Base-by-base conservation (phyloP, 2,329 filamentous ascomycete genomes). In the Aspergillus brunneoviolaceus region DNA sequence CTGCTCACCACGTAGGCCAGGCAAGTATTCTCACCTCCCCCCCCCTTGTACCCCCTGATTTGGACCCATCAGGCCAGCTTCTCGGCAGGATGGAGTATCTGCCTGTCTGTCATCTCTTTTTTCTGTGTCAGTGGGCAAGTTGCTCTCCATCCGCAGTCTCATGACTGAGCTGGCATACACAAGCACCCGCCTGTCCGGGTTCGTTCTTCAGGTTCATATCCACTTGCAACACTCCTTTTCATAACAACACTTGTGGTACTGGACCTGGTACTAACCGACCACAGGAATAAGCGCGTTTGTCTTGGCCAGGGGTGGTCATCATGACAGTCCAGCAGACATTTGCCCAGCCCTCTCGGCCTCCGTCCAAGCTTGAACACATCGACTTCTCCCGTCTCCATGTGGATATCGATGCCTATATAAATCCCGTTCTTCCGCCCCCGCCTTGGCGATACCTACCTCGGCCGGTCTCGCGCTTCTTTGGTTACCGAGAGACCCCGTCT, bases 381-480 rank as follows among this genome's bases (percentile, higher is more conserved):
- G 66, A 69, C 49, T 65, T 70, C 5, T 67, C 63, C 19, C 65
- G 66, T 27, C 75, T 74, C 69, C 81, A 88, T 69, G 86, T 96
- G 75, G 86, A 95, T 76, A 84, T 96, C 64, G 92, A 96, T 80
- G 77, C 76, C n/a, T 86, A 88, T 71, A 72, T 96, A 54, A 92
- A 94, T 72, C 89, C 83, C 2, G 81, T 86, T 61, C 71, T 96
- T 25, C 89, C 89, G 9, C 79, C 84, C 14, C 88, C 89, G 47
- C 85, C 84, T 66, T 83, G 91, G 72, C 77, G 83, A 29, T 77
- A 79, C 49, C 70, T 96, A 1, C 92, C 92, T 0, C 80, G 79
- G 51, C 83, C 84, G 0, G 70, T 95, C 21, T 84, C 90, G 21
- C 84, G 86, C 65, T 89, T 91, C 66, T 77, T 96, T 2, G 89